Percentiles rank a stretch among this genome's conserved stretches.
Conservation (phyloP, 1,284 basidiomycete species). For the Boletus subluridellus region DNA sequence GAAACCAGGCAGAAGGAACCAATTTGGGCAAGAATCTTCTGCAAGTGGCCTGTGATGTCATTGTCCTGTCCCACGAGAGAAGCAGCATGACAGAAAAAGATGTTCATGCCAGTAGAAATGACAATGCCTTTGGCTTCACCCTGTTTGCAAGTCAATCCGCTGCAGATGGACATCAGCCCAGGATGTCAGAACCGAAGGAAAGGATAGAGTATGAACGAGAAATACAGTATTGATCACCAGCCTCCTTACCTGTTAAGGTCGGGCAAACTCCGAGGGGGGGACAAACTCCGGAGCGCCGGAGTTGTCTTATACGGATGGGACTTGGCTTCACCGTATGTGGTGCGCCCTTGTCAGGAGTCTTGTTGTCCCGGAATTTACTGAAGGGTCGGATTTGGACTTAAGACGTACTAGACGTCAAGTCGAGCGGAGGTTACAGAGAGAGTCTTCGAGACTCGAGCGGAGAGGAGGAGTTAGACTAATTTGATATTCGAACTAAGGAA, state of each 20-base stretch:
- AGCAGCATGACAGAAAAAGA: slow-evolving; percentile 94
- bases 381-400: no score
- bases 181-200: neutral
- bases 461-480: no score
- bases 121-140: slow-evolving; percentile 97
- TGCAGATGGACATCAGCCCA: slow-evolving; percentile 32
- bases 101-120: slow-evolving; percentile 94
- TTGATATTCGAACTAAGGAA: no score
- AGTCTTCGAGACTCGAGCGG: no score
- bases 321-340: no score
- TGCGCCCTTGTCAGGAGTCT: no score
- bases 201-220: slow-evolving; percentile 64
- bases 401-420: no score
- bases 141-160: slow-evolving; percentile 94
- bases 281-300: no score
- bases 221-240: slow-evolving; percentile 93
- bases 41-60: slow-evolving; percentile 94
- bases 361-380: no score
- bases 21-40: slow-evolving; percentile 95
- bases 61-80: slow-evolving; percentile 94
- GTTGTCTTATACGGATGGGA: no score
- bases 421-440: no score
- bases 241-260: slow-evolving; percentile 90
- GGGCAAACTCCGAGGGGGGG: no score
- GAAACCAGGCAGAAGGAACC: slow-evolving; percentile 93